A percentile compares a stretch with the other conserved stretches of the same genome.
phyloP scores from a whole-genome alignment of 2,329 filamentous ascomycete genomes.

The Paraphoma sp. region DNA sequence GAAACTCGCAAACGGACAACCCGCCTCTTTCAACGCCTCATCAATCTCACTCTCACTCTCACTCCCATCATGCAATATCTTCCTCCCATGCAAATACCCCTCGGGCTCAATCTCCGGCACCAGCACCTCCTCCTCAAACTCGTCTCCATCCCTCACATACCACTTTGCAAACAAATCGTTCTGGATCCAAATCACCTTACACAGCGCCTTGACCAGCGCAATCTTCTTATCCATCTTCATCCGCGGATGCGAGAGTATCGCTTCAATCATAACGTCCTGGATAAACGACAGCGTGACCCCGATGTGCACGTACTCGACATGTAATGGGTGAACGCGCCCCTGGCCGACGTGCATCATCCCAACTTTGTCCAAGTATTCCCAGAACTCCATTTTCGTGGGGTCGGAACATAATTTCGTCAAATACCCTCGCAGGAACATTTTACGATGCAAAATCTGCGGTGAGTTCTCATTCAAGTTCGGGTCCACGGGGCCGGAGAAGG shows the following conservation, averaged over 20 bases:
- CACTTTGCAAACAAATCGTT: conserved; percentile 87
- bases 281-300: conserved; percentile 75
- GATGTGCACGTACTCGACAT: conserved; percentile 83
- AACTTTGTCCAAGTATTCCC: conserved; percentile 85
- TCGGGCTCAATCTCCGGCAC: conserved; percentile 46
- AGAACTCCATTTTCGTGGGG: conserved; percentile 77
- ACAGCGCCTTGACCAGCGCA: conserved; percentile 75
- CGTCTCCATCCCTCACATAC: conserved; percentile 74
- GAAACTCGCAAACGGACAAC: conserved; percentile 42
- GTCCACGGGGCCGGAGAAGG: conserved; percentile 72
- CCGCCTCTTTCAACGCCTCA: conserved; percentile 25
- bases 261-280: conserved; percentile 78
- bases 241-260: conserved; percentile 73
- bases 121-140: conserved; percentile 57
- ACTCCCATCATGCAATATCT: conserved; percentile 36
- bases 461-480: conserved; percentile 69
- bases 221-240: conserved; percentile 73
- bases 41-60: conserved; percentile 41
- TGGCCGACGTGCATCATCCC: conserved; percentile 85
- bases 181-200: conserved; percentile 87
- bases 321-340: conserved; percentile 73
- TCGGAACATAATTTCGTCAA: conserved; percentile 77
- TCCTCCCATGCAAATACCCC: conserved; percentile 46
- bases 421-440: conserved; percentile 79
- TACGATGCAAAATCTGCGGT: conserved; percentile 77